Evolutionary conservation across 352 stramenopile species (phyloP).

Genomic region (Globisporangium okanoganense): DNA sequence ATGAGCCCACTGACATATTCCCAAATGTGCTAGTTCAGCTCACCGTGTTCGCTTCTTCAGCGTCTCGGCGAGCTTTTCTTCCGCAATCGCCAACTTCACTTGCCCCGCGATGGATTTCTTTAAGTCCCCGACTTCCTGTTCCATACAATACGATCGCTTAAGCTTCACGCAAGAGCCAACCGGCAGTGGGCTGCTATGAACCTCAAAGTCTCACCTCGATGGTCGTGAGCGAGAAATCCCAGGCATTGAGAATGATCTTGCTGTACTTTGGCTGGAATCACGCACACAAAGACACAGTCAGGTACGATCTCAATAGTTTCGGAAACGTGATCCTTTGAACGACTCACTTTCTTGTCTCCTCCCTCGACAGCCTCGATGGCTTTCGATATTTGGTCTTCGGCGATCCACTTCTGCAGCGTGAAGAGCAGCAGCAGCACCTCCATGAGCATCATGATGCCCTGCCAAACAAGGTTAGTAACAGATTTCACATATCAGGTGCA

Average conservation of each 20-base stretch:
- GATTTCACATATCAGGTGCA: not conserved
- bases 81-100: conserved; percentile 48
- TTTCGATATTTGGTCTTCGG: conserved; percentile 64
- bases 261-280: conserved; percentile 45
- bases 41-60: conserved; percentile 50
- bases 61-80: conserved; percentile 49
- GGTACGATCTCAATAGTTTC: not conserved
- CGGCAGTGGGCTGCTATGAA: too few relatives aligned
- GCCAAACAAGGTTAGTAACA: not conserved
- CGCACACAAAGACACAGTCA: not conserved
- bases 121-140: conserved; percentile 52
- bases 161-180: not conserved
- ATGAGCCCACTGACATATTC: not conserved
- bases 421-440: conserved; percentile 50
- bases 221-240: conserved; percentile 56
- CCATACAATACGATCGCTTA: not conserved
- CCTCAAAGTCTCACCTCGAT: conserved; percentile 28
- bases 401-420: conserved; percentile 66
- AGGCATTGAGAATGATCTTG: conserved; percentile 64
- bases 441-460: conserved; percentile 33
- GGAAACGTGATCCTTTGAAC: not conserved
- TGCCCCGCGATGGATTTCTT: conserved; percentile 58
- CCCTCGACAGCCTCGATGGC: conserved; percentile 45
- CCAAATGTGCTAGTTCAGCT: not conserved
- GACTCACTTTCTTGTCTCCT: conserved; percentile 33